A percentile compares a stretch with the other conserved stretches of the same genome.
phyloP scores from a whole-genome alignment of 169 alveolate genomes.

The Blepharisma undulans region DNA sequence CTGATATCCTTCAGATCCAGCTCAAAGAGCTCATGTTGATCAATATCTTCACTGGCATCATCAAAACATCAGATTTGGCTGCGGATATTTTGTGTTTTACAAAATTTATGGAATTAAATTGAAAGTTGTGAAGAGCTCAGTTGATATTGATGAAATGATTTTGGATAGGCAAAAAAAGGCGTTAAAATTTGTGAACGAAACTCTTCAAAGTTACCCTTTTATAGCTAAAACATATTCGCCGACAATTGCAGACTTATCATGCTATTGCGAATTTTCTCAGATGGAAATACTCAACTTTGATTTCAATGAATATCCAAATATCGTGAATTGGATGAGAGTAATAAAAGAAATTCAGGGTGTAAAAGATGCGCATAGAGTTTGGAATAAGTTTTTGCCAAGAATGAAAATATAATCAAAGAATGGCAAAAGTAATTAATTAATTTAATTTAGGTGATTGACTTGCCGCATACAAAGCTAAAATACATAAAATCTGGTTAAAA shows the following conservation, averaged over 20 bases:
- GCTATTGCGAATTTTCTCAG: constrained; percentile 42
- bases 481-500: too few relatives aligned
- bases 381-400: neutral
- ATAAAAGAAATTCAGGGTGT: constrained; percentile 28
- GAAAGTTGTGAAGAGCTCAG: neutral
- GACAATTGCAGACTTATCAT: constrained; percentile 45
- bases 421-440: neutral
- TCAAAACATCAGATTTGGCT: neutral
- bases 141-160: neutral
- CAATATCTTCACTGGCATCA: constrained; percentile 31
- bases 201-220: neutral
- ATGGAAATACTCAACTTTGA: constrained; percentile 34
- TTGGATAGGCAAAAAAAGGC: neutral
- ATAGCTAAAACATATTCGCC: constrained; percentile 32
- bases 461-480: too few relatives aligned
- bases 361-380: constrained; percentile 12
- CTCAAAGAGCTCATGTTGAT: constrained; percentile 14
- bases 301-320: constrained; percentile 40
- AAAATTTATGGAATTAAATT: neutral
- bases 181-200: neutral
- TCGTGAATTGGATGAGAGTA: constrained; percentile 36
- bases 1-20: constrained; percentile 17
- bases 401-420: neutral
- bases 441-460: too few relatives aligned
- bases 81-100: neutral